These are phyloP conservation scores for Theileria parva DNA, from an alignment of 169 alveolate genomes.

Conservation along the genomic window DNA sequence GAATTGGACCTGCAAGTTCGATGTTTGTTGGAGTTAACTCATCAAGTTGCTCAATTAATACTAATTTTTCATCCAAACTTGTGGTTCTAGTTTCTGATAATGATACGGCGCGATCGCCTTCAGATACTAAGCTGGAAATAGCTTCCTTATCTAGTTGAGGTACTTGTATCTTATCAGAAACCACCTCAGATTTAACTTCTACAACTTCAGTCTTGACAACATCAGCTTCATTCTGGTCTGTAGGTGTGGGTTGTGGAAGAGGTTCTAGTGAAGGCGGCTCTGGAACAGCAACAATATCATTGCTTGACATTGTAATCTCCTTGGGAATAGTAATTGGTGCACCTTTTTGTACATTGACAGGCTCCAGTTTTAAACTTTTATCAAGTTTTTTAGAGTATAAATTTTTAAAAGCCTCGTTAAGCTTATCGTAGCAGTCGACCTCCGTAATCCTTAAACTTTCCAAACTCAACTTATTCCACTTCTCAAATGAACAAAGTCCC, in stretches of 20 bases:
- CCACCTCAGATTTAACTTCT: not conserved
- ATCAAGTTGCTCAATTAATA: not conserved
- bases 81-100: not conserved
- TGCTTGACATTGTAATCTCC: not conserved
- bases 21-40: not conserved
- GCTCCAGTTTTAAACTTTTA: not conserved
- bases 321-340: not conserved
- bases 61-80: not conserved
- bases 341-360: not conserved
- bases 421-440: constrained; percentile 62
- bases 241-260: not conserved
- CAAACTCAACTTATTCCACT: constrained; percentile 71
- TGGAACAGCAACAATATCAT: not conserved
- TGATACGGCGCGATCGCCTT: not conserved
- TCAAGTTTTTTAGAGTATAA: constrained; percentile 11
- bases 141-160: not conserved
- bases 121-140: not conserved
- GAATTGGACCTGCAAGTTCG: constrained; percentile 27
- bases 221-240: not conserved
- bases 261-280: not conserved
- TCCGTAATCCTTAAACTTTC: constrained; percentile 68
- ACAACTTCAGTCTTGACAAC: not conserved
- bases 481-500: constrained; percentile 73
- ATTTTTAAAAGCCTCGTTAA: constrained; percentile 60
- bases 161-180: not conserved